Evolutionary conservation across 2,329 filamentous ascomycete species (phyloP).

Genomic region (Fusarium aywerte): DNA sequence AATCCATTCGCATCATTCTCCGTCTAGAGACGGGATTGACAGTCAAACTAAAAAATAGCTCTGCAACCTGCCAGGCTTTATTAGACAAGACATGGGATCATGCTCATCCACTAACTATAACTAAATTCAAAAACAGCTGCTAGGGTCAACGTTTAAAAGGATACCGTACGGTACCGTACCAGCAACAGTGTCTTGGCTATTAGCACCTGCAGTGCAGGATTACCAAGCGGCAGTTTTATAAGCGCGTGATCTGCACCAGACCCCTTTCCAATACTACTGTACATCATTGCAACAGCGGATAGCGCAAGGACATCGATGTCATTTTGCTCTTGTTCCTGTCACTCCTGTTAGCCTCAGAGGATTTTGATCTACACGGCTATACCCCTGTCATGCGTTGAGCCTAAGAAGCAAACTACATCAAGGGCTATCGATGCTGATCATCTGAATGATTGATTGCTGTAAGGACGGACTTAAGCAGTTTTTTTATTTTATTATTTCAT

Average conservation of each 20-base stretch:
- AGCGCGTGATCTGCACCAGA: conserved; percentile 12
- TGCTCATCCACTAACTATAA: not conserved
- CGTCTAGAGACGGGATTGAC: not conserved
- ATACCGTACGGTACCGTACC: not conserved
- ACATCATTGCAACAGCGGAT: no score
- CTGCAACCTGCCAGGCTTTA: conserved; percentile 6
- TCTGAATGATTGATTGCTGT: conserved; percentile 10
- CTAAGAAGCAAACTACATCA: conserved; percentile 20
- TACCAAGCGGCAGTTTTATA: conserved; percentile 20
- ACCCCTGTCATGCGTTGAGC: conserved; percentile 9
- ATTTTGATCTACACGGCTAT: conserved; percentile 3
- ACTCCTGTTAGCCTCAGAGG: not conserved
- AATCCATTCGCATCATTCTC: conserved; percentile 1
- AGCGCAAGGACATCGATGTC: conserved; percentile 17
- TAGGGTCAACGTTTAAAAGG: not conserved
- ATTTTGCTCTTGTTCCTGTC: not conserved
- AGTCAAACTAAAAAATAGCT: conserved; percentile 4
- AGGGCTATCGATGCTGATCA: conserved; percentile 9
- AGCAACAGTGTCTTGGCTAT: conserved; percentile 23
- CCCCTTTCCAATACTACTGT: conserved; percentile 4
- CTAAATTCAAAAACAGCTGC: conserved; percentile 8
- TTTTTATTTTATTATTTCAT: no score
- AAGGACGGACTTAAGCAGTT: not conserved
- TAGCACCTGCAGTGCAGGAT: conserved; percentile 10
- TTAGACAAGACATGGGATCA: conserved; percentile 5